A percentile compares a stretch with the other conserved stretches of the same genome.
phyloP scores from a whole-genome alignment of 108 stramenopile species.

The Ochromonas danica region DNA sequence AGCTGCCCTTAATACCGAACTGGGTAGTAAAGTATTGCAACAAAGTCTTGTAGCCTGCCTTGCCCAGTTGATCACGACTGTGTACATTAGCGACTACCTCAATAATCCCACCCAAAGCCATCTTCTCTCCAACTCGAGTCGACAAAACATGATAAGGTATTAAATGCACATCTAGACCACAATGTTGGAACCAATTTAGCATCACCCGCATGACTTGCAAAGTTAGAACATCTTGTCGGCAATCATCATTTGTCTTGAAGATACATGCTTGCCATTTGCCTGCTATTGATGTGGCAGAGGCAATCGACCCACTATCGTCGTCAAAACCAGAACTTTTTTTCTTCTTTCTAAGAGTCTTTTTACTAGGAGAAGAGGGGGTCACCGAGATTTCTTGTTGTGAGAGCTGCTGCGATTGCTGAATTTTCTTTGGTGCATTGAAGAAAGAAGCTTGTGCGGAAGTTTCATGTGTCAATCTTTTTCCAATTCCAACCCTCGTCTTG shows the following conservation, averaged over 20 bases:
- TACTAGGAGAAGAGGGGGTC: no score
- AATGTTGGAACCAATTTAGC: slow-evolving; percentile 39
- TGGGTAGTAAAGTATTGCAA: slow-evolving; percentile 73
- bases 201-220: slow-evolving; percentile 33
- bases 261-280: slow-evolving; percentile 32
- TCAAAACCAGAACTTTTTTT: no score
- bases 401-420: no score
- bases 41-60: slow-evolving; percentile 71
- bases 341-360: no score
- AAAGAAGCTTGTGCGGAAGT: no score
- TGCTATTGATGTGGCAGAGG: neutral
- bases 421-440: no score
- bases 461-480: no score
- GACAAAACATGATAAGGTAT: slow-evolving; percentile 51
- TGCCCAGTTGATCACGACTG: slow-evolving; percentile 80
- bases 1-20: slow-evolving; percentile 67
- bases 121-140: slow-evolving; percentile 48
- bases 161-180: slow-evolving; percentile 39
- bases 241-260: slow-evolving; percentile 56
- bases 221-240: slow-evolving; percentile 52
- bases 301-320: no score
- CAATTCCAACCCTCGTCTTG: no score
- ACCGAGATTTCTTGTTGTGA: no score
- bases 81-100: slow-evolving; percentile 94
- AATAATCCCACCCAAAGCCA: slow-evolving; percentile 70